Evolutionary conservation across 352 stramenopile species (phyloP).

Genomic region (Aphanomyces cochlioides): DNA sequence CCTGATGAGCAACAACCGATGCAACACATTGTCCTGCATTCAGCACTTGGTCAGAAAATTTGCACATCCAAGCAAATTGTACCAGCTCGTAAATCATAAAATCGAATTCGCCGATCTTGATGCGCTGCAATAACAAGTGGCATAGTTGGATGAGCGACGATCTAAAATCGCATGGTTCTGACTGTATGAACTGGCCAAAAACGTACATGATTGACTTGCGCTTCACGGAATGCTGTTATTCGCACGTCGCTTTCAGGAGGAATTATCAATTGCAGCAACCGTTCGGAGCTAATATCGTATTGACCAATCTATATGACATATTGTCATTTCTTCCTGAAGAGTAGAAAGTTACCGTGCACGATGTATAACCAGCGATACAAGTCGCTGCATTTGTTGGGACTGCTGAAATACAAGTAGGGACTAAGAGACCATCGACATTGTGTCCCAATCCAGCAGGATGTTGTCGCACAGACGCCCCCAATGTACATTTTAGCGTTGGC

Average conservation of each 20-base stretch:
- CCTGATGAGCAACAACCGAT: slow-evolving; percentile 71
- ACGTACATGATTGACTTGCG: slow-evolving; percentile 73
- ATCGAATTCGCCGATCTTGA: slow-evolving; percentile 75
- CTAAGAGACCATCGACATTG: slow-evolving; percentile 24
- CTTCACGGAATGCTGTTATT: slow-evolving; percentile 46
- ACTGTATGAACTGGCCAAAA: neutral
- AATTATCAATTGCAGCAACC: slow-evolving; percentile 67
- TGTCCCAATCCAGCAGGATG: slow-evolving; percentile 24
- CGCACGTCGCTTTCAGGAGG: slow-evolving; percentile 62
- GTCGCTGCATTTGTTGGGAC: slow-evolving; percentile 28
- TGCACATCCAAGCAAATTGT: neutral
- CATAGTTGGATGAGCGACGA: slow-evolving; percentile 77
- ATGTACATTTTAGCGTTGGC: slow-evolving; percentile 66
- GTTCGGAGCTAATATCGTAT: slow-evolving; percentile 40
- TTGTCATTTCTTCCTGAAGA: no score
- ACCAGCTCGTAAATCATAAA: slow-evolving; percentile 84
- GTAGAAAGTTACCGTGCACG: slow-evolving; percentile 20
- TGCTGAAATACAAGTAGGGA: slow-evolving; percentile 25
- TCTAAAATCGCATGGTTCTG: slow-evolving; percentile 31
- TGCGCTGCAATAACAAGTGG: slow-evolving; percentile 76
- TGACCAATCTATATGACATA: slow-evolving; percentile 17
- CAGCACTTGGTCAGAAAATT: neutral
- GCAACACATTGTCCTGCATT: slow-evolving; percentile 65
- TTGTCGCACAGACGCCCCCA: slow-evolving; percentile 35
- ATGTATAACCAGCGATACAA: slow-evolving; percentile 27